phyloP scores from a whole-genome alignment of 352 stramenopile species.

The Phytopythium helicoides region DNA sequence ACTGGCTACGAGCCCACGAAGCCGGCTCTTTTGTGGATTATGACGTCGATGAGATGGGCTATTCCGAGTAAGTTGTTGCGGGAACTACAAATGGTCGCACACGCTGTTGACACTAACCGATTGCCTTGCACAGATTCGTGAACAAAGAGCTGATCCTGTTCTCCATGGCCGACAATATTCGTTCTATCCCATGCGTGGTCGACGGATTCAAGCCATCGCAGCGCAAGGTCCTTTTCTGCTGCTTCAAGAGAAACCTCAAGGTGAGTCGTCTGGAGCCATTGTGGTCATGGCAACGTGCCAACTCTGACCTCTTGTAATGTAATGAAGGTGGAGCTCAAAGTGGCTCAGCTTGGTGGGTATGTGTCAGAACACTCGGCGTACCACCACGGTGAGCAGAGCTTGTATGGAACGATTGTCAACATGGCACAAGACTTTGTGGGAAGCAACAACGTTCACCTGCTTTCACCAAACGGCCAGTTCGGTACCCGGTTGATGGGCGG shows the following conservation, averaged over 20 bases:
- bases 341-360: conserved; percentile 96
- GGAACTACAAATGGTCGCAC: too few species aligned
- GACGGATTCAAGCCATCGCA: conserved; percentile 99
- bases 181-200: conserved; percentile 94
- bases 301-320: too few species aligned
- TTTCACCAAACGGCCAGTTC: conserved; percentile 97
- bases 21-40: conserved; percentile 91
- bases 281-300: too few species aligned
- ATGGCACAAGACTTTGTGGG: conserved; percentile 99
- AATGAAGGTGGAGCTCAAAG: conserved; percentile 84
- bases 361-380: conserved; percentile 98
- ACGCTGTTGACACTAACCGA: not conserved
- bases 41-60: conserved; percentile 89
- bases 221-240: conserved; percentile 97
- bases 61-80: conserved; percentile 76
- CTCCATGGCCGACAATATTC: conserved; percentile 97
- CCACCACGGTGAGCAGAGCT: conserved; percentile 96
- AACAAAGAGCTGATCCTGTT: conserved; percentile 99
- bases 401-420: conserved; percentile 95
- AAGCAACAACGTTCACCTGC: conserved; percentile 97
- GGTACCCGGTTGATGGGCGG: conserved; percentile 96
- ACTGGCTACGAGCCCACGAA: conserved; percentile 93
- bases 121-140: conserved; percentile 82
- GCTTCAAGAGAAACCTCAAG: conserved; percentile 98
- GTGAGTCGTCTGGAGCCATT: too few species aligned